phyloP scores from a whole-genome alignment of 768 basidiomycete species.

The Russula emetica region DNA sequence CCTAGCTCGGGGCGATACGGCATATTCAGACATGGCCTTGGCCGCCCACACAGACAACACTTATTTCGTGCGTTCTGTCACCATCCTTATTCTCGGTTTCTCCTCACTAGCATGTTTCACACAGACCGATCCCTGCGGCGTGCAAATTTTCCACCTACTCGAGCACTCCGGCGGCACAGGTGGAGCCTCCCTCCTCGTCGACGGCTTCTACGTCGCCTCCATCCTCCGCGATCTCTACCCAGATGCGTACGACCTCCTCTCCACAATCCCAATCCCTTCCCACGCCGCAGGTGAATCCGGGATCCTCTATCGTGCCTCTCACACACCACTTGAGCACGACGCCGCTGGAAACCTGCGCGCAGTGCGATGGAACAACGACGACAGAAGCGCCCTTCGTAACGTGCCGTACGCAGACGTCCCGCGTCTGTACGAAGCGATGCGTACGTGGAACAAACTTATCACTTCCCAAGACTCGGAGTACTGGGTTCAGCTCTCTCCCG shows the following conservation, averaged over 20 bases:
- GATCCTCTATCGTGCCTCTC: constrained; percentile 53
- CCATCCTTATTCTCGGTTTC: neutral
- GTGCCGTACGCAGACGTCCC: constrained; percentile 55
- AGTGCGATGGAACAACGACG: constrained; percentile 93
- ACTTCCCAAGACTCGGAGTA: constrained; percentile 82
- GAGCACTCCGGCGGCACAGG: constrained; percentile 78
- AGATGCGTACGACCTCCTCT: constrained; percentile 62
- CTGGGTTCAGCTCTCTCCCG: constrained; percentile 86
- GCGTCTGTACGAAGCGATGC: constrained; percentile 68
- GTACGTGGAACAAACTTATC: constrained; percentile 70
- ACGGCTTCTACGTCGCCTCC: constrained; percentile 89
- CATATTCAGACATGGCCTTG: constrained; percentile 86
- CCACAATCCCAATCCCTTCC: constrained; percentile 63
- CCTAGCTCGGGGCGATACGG: constrained; percentile 86
- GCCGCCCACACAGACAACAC: constrained; percentile 79
- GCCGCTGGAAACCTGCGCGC: constrained; percentile 57
- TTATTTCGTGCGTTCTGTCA: constrained; percentile 53
- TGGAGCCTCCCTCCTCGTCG: constrained; percentile 87
- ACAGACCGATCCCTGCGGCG: constrained; percentile 89
- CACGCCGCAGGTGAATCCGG: constrained; percentile 83
- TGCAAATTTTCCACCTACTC: constrained; percentile 93
- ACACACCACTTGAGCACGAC: constrained; percentile 73
- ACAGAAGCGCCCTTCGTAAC: constrained; percentile 74
- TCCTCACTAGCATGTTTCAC: neutral
- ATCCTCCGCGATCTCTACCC: constrained; percentile 72